Evolutionary conservation across 177 flowering plant genomes (phyloP), one percentile per base, ranked within the genome.

Genomic region (Tripterygium wilfordii): DNA sequence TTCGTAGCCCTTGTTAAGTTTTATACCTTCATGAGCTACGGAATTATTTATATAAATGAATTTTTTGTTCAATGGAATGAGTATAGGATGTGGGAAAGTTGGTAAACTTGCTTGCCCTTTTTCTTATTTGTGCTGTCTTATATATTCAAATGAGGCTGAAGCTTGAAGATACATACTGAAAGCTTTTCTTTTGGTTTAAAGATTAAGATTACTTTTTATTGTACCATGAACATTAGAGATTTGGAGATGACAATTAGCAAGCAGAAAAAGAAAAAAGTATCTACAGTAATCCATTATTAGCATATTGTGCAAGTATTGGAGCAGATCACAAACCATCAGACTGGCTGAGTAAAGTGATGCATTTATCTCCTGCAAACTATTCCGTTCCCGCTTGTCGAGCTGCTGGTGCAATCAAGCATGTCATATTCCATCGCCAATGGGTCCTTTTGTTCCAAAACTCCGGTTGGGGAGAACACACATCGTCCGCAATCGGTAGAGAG

Each of bases 341-440:
- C 1, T 24, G 18, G 26, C 8, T 4, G n/a, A 30, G 24, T 2
- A 1, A 37, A 38, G 14, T 26, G 38, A 26, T 7, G 15, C n/a
- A 35, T 19, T 60, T 36, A 62, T 53, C 50, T 70, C 60, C 52
- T 63, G 61, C 76, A 70, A 35, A 70, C 63, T 21, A 70, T 60
- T 27, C 76, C 76, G 39, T 54, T 57, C 20, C 67, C 72, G 24
- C 56, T 37, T 12, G 42, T 25, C 12, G 53, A 58, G 23, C 69
- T 48, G 12, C 71, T 45, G 3, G 63, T 48, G 47, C 78, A 76
- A 33, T 72, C 76, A 3, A 76, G 51, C 0, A 48, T 41, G 39
- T 64, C 46, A 28, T 29, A 57, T 7, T 70, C 62, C 59, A 26
- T 58, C 17, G 39, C 22, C 49, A 39, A 1, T 5, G 53, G 3